Evolutionary conservation across 73 alveolate species (phyloP).

Genomic region (Tetrahymena thermophila): DNA sequence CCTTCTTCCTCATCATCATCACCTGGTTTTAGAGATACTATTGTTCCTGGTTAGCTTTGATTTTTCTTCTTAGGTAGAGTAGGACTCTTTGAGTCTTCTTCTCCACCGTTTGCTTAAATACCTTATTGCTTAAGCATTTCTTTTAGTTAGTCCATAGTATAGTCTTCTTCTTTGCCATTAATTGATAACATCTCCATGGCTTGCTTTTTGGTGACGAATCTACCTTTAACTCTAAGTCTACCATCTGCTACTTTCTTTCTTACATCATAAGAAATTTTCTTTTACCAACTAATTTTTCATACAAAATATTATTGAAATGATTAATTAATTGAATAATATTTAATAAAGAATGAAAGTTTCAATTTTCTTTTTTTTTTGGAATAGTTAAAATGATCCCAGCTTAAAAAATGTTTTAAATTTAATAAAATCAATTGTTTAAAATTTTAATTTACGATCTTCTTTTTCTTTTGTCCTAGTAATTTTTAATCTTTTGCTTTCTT

Average conservation of each 20-base stretch:
- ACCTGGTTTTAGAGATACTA: background rate
- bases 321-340: background rate
- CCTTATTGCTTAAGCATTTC: background rate
- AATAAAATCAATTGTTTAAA: background rate
- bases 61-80: background rate
- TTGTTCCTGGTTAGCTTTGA: background rate
- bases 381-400: too few relatives aligned
- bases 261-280: slow-evolving; percentile 30
- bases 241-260: slow-evolving; percentile 41
- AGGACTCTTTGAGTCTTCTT: background rate
- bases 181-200: slow-evolving; percentile 3
- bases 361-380: background rate
- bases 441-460: background rate
- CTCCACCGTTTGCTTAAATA: background rate
- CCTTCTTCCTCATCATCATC: background rate
- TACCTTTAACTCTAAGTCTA: slow-evolving; percentile 29
- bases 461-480: slow-evolving; percentile 25
- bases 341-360: background rate
- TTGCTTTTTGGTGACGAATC: slow-evolving; percentile 26
- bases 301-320: too few relatives aligned
- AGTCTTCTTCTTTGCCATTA: background rate
- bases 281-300: background rate
- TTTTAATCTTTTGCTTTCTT: slow-evolving; percentile 23
- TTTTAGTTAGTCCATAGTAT: background rate
- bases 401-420: too few relatives aligned